These are phyloP conservation scores for Spiromastix sp. DNA, from an alignment of 2,329 filamentous ascomycete species.

Conservation along the genomic window DNA sequence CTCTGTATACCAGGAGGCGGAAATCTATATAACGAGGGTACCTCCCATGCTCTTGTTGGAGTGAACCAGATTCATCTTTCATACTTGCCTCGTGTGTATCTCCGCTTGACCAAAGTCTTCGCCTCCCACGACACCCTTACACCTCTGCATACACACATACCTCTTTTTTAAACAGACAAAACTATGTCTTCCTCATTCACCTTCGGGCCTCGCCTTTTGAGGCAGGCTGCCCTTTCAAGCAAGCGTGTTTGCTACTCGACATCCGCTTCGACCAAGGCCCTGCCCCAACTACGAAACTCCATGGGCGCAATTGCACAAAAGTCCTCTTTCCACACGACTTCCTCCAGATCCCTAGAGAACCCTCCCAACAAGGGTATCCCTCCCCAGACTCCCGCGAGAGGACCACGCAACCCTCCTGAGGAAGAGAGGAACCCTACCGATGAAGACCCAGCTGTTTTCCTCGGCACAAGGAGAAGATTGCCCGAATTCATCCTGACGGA, in stretches of 20 bases:
- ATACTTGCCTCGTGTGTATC: too few relatives aligned
- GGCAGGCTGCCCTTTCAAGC: too few relatives aligned
- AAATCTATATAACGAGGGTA: too few relatives aligned
- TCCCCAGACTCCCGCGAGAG: neutral
- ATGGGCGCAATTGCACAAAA: neutral
- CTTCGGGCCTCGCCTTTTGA: too few relatives aligned
- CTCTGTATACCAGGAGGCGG: too few relatives aligned
- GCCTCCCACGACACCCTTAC: too few relatives aligned
- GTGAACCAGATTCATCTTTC: too few relatives aligned
- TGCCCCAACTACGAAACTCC: neutral
- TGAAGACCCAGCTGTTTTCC: slow-evolving; percentile 8
- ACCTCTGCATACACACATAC: too few relatives aligned
- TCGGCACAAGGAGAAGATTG: slow-evolving; percentile 29
- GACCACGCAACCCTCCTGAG: slow-evolving; percentile 16
- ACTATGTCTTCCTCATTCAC: too few relatives aligned
- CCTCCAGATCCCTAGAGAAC: neutral
- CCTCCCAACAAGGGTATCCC: neutral
- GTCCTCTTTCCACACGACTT: slow-evolving; percentile 2
- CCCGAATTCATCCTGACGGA: slow-evolving; percentile 67
- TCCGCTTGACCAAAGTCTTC: too few relatives aligned
- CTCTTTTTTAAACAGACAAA: too few relatives aligned
- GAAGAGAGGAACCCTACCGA: slow-evolving; percentile 16
- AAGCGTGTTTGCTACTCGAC: neutral
- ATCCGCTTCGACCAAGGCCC: neutral
- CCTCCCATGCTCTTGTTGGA: too few relatives aligned